A percentile compares a stretch with the other conserved stretches of the same genome.
phyloP scores from a whole-genome alignment of 1,284 basidiomycete species.

The Singerocomus rubriflavus region DNA sequence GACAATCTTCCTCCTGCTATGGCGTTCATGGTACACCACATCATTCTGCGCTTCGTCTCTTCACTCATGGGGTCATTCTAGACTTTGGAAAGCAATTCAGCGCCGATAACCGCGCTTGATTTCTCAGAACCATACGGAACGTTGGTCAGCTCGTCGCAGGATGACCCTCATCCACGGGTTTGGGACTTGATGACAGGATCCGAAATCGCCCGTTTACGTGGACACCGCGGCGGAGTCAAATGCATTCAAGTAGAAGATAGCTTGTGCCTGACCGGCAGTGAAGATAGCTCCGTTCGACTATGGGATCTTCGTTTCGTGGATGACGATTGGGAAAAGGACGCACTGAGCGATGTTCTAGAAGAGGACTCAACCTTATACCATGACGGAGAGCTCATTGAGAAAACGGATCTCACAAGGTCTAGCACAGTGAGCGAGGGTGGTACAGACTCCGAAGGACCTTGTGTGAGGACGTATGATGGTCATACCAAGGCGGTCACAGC shows the following conservation, averaged over 20 bases:
- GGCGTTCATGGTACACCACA: conserved; percentile 84
- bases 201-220: conserved; percentile 77
- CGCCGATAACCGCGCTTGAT: conserved; percentile 86
- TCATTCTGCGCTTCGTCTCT: conserved; percentile 4
- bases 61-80: conserved; percentile 31
- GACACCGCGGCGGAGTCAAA: conserved; percentile 81
- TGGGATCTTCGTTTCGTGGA: conserved; percentile 88
- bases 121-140: conserved; percentile 97
- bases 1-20: conserved; percentile 92
- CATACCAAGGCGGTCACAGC: conserved; percentile 92
- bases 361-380: conserved; percentile 43
- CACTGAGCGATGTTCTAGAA: conserved; percentile 60
- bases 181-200: conserved; percentile 86
- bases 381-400: conserved; percentile 35
- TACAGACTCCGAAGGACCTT: conserved; percentile 48
- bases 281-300: conserved; percentile 79
- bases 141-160: conserved; percentile 83
- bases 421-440: conserved; percentile 28
- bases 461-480: conserved; percentile 80
- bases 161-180: conserved; percentile 75
- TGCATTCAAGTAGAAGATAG: conserved; percentile 92
- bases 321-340: conserved; percentile 62
- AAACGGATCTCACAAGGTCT: conserved; percentile 37
- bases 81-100: conserved; percentile 80
- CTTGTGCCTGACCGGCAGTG: conserved; percentile 87